Evolutionary conservation across 2,329 filamentous ascomycete genomes (phyloP).

Genomic region (Dactylellina cionopaga): DNA sequence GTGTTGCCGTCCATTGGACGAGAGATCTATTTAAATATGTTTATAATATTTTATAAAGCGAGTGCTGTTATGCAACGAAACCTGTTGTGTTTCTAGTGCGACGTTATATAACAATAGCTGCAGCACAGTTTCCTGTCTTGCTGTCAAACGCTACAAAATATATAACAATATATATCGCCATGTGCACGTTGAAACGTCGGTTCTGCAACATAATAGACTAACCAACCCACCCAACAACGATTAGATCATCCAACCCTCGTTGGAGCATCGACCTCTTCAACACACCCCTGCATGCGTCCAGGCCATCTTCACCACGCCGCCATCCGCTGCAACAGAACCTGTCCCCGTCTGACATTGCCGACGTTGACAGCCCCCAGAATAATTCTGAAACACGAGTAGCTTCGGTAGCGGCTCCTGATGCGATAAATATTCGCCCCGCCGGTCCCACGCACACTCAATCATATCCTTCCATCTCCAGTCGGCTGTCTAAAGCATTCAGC

Average conservation of each 20-base stretch:
- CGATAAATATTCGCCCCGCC: conserved; percentile 29
- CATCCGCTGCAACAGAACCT: conserved; percentile 43
- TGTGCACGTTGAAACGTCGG: conserved; percentile 17
- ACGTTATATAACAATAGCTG: too few species aligned
- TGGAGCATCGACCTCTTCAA: conserved; percentile 49
- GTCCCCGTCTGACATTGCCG: conserved; percentile 38
- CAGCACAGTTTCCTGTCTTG: too few species aligned
- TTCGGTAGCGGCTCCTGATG: conserved; percentile 31
- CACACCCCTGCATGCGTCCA: conserved; percentile 32
- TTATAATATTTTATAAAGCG: neutral
- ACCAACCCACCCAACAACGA: conserved; percentile 10
- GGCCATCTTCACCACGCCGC: conserved; percentile 35
- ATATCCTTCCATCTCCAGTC: conserved; percentile 49
- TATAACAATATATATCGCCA: neutral
- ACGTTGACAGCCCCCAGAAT: conserved; percentile 20
- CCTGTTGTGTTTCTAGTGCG: conserved; percentile 41
- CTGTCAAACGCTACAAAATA: conserved; percentile 13
- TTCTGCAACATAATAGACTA: conserved; percentile 7
- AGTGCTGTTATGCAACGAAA: conserved; percentile 1
- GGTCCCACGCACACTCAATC: conserved; percentile 20
- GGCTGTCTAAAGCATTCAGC: conserved; percentile 40
- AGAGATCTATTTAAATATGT: too few species aligned
- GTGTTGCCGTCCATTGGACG: too few species aligned
- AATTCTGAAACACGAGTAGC: conserved; percentile 42
- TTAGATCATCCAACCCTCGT: conserved; percentile 35